These are phyloP conservation scores for Parathielavia hyrcaniae DNA, from an alignment of 495 filamentous ascomycete genomes.

Conservation along the genomic window DNA sequence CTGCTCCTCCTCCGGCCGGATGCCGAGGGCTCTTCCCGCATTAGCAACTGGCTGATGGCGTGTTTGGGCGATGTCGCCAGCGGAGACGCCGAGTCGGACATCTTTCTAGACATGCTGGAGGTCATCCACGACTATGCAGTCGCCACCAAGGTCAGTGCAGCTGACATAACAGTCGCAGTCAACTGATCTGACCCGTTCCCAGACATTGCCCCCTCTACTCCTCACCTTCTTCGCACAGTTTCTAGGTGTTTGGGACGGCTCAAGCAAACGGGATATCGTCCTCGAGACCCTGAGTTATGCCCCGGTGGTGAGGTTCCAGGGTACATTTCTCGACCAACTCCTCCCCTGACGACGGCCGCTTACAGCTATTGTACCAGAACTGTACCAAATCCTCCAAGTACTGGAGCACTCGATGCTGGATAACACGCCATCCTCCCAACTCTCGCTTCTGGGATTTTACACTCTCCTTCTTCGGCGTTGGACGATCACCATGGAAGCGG, in stretches of 20 bases:
- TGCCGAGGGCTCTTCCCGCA: slow-evolving; percentile 47
- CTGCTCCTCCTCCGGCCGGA: slow-evolving; percentile 60
- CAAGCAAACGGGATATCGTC: slow-evolving; percentile 51
- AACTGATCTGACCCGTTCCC: slow-evolving; percentile 11
- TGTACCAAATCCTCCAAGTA: slow-evolving; percentile 47
- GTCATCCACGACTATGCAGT: slow-evolving; percentile 53
- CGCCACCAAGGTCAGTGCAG: slow-evolving; percentile 56
- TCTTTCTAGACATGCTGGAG: slow-evolving; percentile 51
- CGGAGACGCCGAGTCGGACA: slow-evolving; percentile 44
- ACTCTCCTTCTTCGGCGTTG: slow-evolving; percentile 63
- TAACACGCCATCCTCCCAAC: slow-evolving; percentile 44
- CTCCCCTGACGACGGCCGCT: background rate
- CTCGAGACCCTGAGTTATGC: slow-evolving; percentile 60
- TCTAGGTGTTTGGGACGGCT: slow-evolving; percentile 63
- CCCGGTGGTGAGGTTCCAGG: slow-evolving; percentile 54
- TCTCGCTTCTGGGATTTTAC: slow-evolving; percentile 62
- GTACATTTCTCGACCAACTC: slow-evolving; percentile 28
- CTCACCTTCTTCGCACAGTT: slow-evolving; percentile 58
- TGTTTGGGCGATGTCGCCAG: slow-evolving; percentile 55
- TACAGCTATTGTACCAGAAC: slow-evolving; percentile 40
- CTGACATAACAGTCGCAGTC: too few species aligned
- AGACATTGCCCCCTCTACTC: slow-evolving; percentile 58
- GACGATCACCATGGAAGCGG: slow-evolving; percentile 45
- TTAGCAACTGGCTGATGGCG: slow-evolving; percentile 60
- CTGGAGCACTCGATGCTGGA: slow-evolving; percentile 56